Conservation (phyloP, 2,329 filamentous ascomycete genomes). For the Nigrospora osmanthi region DNA sequence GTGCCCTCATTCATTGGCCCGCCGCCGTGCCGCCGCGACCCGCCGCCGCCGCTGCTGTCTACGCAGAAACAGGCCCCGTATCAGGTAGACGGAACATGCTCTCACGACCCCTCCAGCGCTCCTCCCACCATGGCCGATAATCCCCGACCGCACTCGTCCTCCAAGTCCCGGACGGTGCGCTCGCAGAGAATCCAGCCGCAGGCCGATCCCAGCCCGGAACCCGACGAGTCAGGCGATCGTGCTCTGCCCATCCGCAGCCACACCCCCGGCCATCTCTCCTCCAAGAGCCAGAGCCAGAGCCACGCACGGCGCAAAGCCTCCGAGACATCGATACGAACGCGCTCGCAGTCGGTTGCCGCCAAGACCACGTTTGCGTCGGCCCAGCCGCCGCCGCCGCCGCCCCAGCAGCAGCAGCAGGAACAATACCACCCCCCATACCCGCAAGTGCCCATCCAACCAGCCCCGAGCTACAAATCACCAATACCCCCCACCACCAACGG, state of each 20-base stretch:
- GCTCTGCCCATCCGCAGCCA: constrained; percentile 42
- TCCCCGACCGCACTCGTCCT: constrained; percentile 20
- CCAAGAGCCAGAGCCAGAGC: constrained; percentile 38
- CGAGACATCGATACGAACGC: constrained; percentile 45
- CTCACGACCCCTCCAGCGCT: constrained; percentile 5
- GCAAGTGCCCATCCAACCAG: neutral
- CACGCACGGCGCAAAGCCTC: constrained; percentile 38
- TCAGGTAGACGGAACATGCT: constrained; percentile 4
- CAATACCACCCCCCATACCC: constrained; percentile 5
- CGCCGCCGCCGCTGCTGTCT: no score
- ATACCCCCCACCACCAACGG: constrained; percentile 9
- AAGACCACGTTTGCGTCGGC: constrained; percentile 19
- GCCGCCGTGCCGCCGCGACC: no score
- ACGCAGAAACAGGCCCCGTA: no score
- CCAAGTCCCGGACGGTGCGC: constrained; percentile 38
- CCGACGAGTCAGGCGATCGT: constrained; percentile 25
- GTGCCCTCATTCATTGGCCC: no score
- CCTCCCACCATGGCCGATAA: constrained; percentile 20
- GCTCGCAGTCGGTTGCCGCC: constrained; percentile 42
- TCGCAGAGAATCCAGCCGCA: constrained; percentile 43
- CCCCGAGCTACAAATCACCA: neutral
- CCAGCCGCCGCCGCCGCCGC: constrained; percentile 16
- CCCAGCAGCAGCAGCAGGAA: constrained; percentile 16
- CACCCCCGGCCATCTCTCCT: constrained; percentile 53
- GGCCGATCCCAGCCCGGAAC: constrained; percentile 20